Conservation (phyloP, 371 early-diverging fungal species). For the Circinella minor region DNA sequence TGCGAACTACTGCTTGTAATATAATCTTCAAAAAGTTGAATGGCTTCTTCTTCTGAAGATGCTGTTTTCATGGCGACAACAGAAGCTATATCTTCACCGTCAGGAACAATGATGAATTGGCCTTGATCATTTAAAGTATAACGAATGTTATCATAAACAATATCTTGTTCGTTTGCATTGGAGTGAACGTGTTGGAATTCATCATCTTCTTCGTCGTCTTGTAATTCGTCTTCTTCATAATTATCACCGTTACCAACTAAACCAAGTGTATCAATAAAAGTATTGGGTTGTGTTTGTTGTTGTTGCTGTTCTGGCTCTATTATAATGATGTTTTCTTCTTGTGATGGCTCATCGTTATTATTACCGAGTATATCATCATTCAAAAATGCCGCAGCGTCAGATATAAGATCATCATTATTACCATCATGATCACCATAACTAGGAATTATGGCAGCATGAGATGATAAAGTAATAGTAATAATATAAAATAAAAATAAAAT, state of each 20-base stretch:
- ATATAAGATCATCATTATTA: background rate
- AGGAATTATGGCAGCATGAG: conserved; percentile 8
- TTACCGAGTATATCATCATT: background rate
- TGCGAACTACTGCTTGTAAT: background rate
- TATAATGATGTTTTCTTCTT: background rate
- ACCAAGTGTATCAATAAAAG: too few species aligned
- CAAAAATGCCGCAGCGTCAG: conserved; percentile 8
- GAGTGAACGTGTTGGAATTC: background rate
- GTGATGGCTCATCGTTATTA: background rate
- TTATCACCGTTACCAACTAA: too few species aligned
- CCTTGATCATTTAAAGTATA: background rate
- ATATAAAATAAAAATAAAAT: background rate
- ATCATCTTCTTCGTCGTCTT: conserved; percentile 2
- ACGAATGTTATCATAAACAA: background rate
- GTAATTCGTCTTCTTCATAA: background rate
- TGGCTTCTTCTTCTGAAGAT: background rate
- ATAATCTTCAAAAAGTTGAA: background rate
- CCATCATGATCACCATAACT: background rate
- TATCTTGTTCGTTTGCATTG: background rate
- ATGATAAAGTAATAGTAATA: background rate
- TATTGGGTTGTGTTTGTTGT: too few species aligned
- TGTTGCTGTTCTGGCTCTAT: too few species aligned
- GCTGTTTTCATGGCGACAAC: background rate
- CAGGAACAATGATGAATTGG: background rate
- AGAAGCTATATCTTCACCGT: background rate